Evolutionary conservation across 2,329 filamentous ascomycete species (phyloP), one percentile per base, ranked within the genome.

Genomic region (Didymosphaeria variabile): DNA sequence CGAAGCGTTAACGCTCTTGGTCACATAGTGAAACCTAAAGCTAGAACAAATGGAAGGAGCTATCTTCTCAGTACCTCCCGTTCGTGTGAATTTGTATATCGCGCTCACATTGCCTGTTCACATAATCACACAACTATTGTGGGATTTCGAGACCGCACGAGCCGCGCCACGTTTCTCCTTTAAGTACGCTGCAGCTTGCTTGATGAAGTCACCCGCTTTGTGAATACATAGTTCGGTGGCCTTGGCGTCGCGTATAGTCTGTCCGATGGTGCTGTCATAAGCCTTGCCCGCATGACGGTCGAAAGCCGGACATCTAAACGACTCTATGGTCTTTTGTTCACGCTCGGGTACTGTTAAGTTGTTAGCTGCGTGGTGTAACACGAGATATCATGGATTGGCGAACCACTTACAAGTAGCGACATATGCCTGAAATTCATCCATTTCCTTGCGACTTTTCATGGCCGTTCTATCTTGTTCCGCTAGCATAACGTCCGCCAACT

Each of bases 361-460:
- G 13, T 51, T 5, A n/a, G 21, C 13, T 21, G n/a, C n/a, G n/a
- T n/a, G n/a, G n/a, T n/a, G 7, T 32, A 17, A 7, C 36, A 36
- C 9, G 15, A 40, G 17, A n/a, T 5, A 23, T 12, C 3, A 13
- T 21, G 26, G 15, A 34, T 29, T 6, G 26, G 26, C 6, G 26
- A 6, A n/a, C 19, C 15, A 67, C 71, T 49, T 69, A 77, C 75
- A 61, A 3, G 71, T 75, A 55, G 75, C 74, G 29, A 73, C 32
- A 40, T 77, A 75, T n/a, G 71, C 67, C 17, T 74, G 63, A 31
- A 77, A 77, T 32, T 74, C 70, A 44, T 76, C 74, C 6, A 74
- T 67, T 8, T 71, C 74, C 32, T 65, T 67, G 1, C 75, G 72
- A 40, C 72, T 76, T 7, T 70, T 63, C 0, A 76, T 58, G 12